Percentiles rank a stretch among this genome's conserved stretches.
Evolutionary conservation across 345 rosid genomes (phyloP).

Genomic region (Eucalyptus camaldulensis): DNA sequence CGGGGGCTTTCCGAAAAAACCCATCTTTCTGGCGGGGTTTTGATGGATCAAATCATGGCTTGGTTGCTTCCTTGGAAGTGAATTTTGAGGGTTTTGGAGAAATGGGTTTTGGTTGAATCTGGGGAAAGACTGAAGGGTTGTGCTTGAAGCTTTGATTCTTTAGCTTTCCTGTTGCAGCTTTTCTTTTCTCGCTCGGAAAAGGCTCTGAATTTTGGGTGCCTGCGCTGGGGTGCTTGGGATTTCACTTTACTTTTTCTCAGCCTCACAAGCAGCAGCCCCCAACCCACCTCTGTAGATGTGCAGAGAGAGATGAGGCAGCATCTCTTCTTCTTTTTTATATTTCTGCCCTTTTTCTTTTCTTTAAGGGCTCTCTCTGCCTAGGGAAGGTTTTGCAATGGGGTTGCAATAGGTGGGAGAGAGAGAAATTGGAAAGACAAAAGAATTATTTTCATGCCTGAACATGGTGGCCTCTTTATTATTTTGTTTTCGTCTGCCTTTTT

Average conservation of each 20-base stretch:
- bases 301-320: neutral
- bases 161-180: neutral
- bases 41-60: conserved; percentile 47
- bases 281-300: neutral
- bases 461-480: neutral
- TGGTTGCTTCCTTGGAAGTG: neutral
- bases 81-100: conserved; percentile 1
- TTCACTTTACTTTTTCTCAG: neutral
- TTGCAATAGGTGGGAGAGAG: neutral
- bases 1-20: conserved; percentile 18
- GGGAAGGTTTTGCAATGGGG: neutral
- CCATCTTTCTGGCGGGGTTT: conserved; percentile 14
- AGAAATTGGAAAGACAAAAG: neutral
- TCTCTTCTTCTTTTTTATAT: neutral
- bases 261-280: neutral
- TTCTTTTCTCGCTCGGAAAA: neutral
- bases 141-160: neutral
- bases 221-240: neutral
- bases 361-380: neutral
- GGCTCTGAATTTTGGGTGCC: neutral
- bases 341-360: neutral
- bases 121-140: neutral
- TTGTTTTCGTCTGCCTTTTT: neutral
- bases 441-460: neutral
- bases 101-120: neutral